A percentile compares a stretch with the other conserved stretches of the same genome.
Evolutionary conservation across 768 basidiomycete species (phyloP).

Genomic region (Naganishia antarctica): DNA sequence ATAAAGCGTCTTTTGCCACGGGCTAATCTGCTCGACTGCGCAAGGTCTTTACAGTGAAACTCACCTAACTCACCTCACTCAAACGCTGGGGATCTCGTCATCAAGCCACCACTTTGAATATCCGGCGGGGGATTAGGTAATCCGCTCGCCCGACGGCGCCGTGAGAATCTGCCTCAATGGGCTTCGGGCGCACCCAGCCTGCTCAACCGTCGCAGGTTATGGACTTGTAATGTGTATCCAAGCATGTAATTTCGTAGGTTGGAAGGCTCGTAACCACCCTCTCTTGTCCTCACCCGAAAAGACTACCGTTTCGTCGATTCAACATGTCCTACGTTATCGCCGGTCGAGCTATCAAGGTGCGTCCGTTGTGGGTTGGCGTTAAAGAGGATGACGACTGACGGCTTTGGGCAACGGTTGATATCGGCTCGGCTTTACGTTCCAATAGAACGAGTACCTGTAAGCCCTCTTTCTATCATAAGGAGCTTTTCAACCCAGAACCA

Average conservation of each 20-base stretch:
- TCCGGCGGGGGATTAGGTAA: too few relatives aligned
- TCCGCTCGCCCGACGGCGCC: background rate
- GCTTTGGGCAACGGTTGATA: background rate
- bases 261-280: too few relatives aligned
- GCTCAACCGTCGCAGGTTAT: too few relatives aligned
- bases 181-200: too few relatives aligned
- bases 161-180: background rate
- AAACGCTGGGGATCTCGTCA: too few relatives aligned
- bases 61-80: too few relatives aligned
- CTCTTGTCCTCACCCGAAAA: background rate
- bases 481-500: background rate
- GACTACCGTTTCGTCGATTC: background rate
- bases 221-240: too few relatives aligned
- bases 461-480: slow-evolving; percentile 4
- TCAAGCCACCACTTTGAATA: too few relatives aligned
- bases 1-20: too few relatives aligned
- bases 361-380: slow-evolving; percentile 10
- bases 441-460: slow-evolving; percentile 50
- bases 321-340: slow-evolving; percentile 49
- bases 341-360: slow-evolving; percentile 47
- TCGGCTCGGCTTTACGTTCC: background rate
- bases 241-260: too few relatives aligned
- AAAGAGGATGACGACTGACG: background rate
- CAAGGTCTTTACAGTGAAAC: too few relatives aligned
- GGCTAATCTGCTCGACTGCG: too few relatives aligned